Evolutionary conservation across 129 eudicot species (phyloP).

Genomic region (Erigeron canadensis): DNA sequence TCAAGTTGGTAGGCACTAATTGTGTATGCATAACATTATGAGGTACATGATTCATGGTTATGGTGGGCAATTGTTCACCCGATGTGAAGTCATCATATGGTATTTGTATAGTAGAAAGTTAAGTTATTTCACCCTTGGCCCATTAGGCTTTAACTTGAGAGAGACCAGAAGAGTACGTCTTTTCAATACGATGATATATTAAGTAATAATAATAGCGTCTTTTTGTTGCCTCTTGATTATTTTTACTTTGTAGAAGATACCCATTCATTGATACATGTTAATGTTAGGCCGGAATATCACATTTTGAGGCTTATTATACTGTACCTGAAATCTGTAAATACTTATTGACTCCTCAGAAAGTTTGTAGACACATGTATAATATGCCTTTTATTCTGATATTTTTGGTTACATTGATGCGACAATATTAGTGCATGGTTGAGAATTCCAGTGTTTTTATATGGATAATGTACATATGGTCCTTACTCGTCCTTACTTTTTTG

Average conservation of each 20-base stretch:
- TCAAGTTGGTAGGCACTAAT: too few relatives aligned
- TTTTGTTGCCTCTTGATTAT: too few relatives aligned
- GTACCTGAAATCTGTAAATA: not conserved
- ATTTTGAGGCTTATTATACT: not conserved
- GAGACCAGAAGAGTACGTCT: too few relatives aligned
- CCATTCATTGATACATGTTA: not conserved
- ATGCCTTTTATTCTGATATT: not conserved
- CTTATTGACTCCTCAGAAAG: not conserved
- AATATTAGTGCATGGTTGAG: too few relatives aligned
- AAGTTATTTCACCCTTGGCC: not conserved
- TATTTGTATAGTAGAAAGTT: not conserved
- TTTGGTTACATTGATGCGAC: constrained; percentile 1
- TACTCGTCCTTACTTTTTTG: too few relatives aligned
- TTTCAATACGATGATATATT: too few relatives aligned
- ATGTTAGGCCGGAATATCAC: not conserved
- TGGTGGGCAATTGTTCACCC: not conserved
- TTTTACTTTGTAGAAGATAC: too few relatives aligned
- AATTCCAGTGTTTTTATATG: too few relatives aligned
- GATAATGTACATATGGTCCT: too few relatives aligned
- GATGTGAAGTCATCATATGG: not conserved
- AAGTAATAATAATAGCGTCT: too few relatives aligned
- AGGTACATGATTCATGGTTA: not conserved
- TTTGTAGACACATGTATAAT: not conserved
- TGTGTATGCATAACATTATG: not conserved
- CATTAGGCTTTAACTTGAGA: too few relatives aligned